Conservation (phyloP, 495 filamentous ascomycete genomes). For the Diplogelasinospora grovesii region DNA sequence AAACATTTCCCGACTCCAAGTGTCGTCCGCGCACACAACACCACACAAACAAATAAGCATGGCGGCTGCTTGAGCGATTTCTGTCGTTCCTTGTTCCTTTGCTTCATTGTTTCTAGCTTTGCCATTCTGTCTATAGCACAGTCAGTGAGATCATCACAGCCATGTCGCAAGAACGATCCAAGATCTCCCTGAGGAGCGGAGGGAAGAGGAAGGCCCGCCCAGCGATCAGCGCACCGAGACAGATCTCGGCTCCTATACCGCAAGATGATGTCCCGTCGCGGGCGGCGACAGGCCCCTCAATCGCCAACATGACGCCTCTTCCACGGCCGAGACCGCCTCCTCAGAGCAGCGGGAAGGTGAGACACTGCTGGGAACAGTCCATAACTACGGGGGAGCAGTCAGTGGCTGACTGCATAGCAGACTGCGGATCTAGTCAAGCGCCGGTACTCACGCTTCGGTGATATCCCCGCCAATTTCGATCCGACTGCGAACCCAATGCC, state of each 20-base stretch:
- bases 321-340: slow-evolving; percentile 38
- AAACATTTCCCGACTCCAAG: too few species aligned
- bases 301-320: slow-evolving; percentile 22
- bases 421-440: slow-evolving; percentile 92
- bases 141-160: too few species aligned
- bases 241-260: slow-evolving; percentile 61
- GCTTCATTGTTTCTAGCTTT: too few species aligned
- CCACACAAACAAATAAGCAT: slow-evolving; percentile 2
- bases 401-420: slow-evolving; percentile 24
- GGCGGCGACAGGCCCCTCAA: slow-evolving; percentile 27
- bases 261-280: slow-evolving; percentile 31
- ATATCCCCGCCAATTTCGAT: slow-evolving; percentile 60
- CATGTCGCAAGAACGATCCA: slow-evolving; percentile 60
- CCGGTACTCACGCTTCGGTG: slow-evolving; percentile 85
- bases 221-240: slow-evolving; percentile 75
- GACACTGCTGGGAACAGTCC: too few species aligned
- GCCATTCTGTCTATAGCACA: slow-evolving; percentile 1
- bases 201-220: slow-evolving; percentile 71
- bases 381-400: too few species aligned
- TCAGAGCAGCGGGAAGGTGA: slow-evolving; percentile 35
- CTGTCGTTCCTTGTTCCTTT: too few species aligned
- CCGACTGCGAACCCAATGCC: slow-evolving; percentile 62
- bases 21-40: too few species aligned
- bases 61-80: too few species aligned
- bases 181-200: slow-evolving; percentile 76